Percentiles rank a stretch among this genome's conserved stretches.
Conservation (phyloP, 805 yeast genomes). For the Hanseniaspora hatyaiensis region DNA sequence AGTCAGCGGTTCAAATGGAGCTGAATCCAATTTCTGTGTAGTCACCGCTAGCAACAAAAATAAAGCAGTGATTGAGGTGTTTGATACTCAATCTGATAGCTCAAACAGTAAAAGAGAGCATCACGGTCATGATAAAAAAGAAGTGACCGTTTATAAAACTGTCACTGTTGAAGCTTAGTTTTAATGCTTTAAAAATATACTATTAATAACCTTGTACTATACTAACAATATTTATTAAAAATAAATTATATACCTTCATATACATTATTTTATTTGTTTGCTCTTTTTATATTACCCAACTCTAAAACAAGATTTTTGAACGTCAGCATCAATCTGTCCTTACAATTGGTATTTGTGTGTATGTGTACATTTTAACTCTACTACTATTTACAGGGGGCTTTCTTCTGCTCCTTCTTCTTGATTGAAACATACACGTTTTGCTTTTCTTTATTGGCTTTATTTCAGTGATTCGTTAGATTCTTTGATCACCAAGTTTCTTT, state of each 20-base stretch:
- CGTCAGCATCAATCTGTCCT: too few relatives aligned
- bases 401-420: not conserved
- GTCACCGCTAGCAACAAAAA: slow-evolving; percentile 59
- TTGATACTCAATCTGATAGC: slow-evolving; percentile 27
- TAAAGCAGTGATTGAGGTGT: slow-evolving; percentile 63
- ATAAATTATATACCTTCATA: too few relatives aligned
- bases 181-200: not conserved
- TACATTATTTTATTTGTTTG: too few relatives aligned
- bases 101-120: slow-evolving; percentile 8
- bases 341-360: too few relatives aligned
- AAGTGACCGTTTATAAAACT: not conserved
- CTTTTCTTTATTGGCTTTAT: not conserved
- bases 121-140: slow-evolving; percentile 5
- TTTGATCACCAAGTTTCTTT: slow-evolving; percentile 53
- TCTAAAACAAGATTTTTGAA: too few relatives aligned
- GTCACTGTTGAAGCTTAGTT: not conserved
- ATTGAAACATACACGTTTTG: not conserved
- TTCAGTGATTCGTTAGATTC: slow-evolving; percentile 44
- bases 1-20: slow-evolving; percentile 41
- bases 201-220: not conserved
- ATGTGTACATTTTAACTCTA: too few relatives aligned
- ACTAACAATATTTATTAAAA: too few relatives aligned
- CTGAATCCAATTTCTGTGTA: slow-evolving; percentile 72
- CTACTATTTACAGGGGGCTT: too few relatives aligned
- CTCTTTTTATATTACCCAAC: too few relatives aligned